Evolutionary conservation across 306 rosid species (phyloP), one percentile per base, ranked within the genome.

Genomic region (Fragaria ananassa): DNA sequence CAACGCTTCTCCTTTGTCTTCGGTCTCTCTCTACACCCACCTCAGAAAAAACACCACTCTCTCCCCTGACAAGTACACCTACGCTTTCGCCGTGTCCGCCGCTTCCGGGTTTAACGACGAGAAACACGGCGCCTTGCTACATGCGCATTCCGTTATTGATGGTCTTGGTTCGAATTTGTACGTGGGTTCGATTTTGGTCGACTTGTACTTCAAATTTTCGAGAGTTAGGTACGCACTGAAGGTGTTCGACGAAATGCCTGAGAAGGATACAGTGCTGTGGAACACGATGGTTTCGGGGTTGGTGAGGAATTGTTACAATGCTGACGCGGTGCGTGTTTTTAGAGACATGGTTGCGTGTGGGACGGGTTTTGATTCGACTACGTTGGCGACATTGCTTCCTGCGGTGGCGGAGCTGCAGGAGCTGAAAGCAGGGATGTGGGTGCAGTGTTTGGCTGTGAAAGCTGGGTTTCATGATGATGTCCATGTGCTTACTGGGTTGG

Each of bases 231-330:
- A 70, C 3, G 97, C 97, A n/a, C 81, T 83, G 80, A 92, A 88
- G 83, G 90, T 95, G 89, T 95, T 95, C 69, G 97, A 90, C 80
- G 85, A 69, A 83, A 82, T 90, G 89, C 83, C 81, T 0, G 91
- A 81, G 8, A 80, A 80, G 62, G 99, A 95, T 10, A 90, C 86
- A 31, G 91, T 92, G 74, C 63, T 88, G 80, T 92, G 93, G 96
- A 95, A 95, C 79, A 85, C 97, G 0, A 75, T 95, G 96, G 84
- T 95, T 50, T 86, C 91, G 14, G 97, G 97, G 74, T 71, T 90
- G 78, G 89, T 82, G 29, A 90, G 83, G 83, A 92, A 89, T 75
- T 85, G 87, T 63, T 88, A 74, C 79, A 82, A 65, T 81, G 79
- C 67, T 3, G 96, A 86, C 60, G 76, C 91, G 1, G 8, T 92